Evolutionary conservation across 192 early-diverging fungal genomes (phyloP), one percentile per base, ranked within the genome.

Genomic region (Umbelopsis sp.): DNA sequence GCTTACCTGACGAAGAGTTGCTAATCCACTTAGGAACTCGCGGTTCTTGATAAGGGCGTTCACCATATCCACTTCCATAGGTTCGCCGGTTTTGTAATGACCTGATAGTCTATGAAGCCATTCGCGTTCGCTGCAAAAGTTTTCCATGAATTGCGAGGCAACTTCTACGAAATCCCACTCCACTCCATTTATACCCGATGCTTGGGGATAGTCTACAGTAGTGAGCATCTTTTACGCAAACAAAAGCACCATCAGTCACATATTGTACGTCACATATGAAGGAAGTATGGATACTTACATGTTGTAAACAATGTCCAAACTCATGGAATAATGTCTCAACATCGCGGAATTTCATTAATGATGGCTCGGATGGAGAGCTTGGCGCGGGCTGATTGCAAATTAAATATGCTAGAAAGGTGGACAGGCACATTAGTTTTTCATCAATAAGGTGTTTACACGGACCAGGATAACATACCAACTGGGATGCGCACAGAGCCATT

Each of bases 131-230:
- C 79, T 77, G 6, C 79, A 78, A 73, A 87, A 89, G 78, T 89
- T 87, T 69, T 89, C 87, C 85, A 89, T 89, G 46, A 89, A 89
- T 66, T 88, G 87, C 0, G 85, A 86, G 0, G 87, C 87, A 13
- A 88, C 87, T 37, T 83, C 79, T 1, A 86, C 80, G 66, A 88
- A 86, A 44, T 88, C 85, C 87, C 87, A 88, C 67, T 88, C 87
- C 15, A 88, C 76, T 12, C 87, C 87, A 50, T 88, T 86, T 76
- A 88, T 81, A 20, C 87, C 87, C 2, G 87, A 88, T 1, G 84
- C 87, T 64, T 83, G 80, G 1, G 87, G 78, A 51, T 84, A 84
- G 27, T 88, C 84, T 3, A 88, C 84, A 23, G 79, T 82, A 1
- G 87, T 88, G 47, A 86, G 70, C 85, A 81, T 82, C 71, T 78